Conservation (phyloP, 1,284 basidiomycete species). For the Stereum hirsutum region DNA sequence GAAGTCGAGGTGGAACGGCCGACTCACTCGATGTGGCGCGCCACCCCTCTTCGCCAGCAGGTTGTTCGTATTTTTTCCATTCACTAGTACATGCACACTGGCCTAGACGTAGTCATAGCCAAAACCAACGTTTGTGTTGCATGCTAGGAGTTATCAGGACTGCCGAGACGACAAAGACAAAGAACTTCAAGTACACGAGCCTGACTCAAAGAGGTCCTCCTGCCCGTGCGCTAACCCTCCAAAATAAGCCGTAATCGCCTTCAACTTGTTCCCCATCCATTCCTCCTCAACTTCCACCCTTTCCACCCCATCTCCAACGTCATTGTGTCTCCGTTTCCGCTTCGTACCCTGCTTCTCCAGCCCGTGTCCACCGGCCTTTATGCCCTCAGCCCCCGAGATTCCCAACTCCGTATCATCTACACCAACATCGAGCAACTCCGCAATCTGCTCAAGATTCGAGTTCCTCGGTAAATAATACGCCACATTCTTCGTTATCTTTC, state of each 20-base stretch:
- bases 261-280: conserved; percentile 82
- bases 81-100: too few relatives aligned
- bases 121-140: too few relatives aligned
- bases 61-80: too few relatives aligned
- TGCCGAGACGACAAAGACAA: too few relatives aligned
- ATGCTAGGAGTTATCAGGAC: too few relatives aligned
- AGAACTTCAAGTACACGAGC: too few relatives aligned
- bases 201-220: conserved; percentile 45
- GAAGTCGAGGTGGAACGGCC: too few relatives aligned
- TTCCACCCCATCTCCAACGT: conserved; percentile 23
- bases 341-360: too few relatives aligned
- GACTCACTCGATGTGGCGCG: too few relatives aligned
- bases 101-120: too few relatives aligned
- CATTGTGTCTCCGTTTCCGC: too few relatives aligned
- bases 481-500: conserved; percentile 68
- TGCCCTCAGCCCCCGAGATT: conserved; percentile 4
- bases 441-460: conserved; percentile 66
- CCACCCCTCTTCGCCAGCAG: too few relatives aligned
- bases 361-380: conserved; percentile 5
- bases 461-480: conserved; percentile 92
- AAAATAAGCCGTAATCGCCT: conserved; percentile 78
- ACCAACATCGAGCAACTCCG: conserved; percentile 31
- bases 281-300: conserved; percentile 80
- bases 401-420: conserved; percentile 9
- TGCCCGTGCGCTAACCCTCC: conserved; percentile 66